Evolutionary conservation across 176 grass and related monocot genomes (phyloP).

Genomic region (Aegilops speltoides): DNA sequence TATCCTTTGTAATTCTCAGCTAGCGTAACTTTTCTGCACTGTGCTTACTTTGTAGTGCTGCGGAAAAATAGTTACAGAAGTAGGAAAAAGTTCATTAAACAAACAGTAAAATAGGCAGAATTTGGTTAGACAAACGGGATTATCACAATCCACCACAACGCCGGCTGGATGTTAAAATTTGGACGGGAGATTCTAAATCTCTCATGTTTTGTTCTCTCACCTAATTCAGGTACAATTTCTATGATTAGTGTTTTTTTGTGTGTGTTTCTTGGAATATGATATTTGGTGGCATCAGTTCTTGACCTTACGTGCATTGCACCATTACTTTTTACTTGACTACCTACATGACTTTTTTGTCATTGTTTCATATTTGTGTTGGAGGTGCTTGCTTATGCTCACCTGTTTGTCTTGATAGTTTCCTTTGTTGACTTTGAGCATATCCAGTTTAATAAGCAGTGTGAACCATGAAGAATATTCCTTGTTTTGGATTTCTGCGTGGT

Average conservation of each 20-base stretch:
- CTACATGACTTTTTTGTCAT: neutral
- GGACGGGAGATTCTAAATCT: too few species aligned
- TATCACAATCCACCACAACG: too few species aligned
- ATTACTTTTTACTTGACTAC: neutral
- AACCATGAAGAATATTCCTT: neutral
- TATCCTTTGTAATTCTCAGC: slow-evolving; percentile 25
- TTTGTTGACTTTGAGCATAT: neutral
- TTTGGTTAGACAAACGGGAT: neutral
- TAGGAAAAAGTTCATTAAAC: neutral
- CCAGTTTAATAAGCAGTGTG: slow-evolving; percentile 6
- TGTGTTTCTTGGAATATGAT: too few species aligned
- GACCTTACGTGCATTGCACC: neutral
- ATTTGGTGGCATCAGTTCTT: too few species aligned
- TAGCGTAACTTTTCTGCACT: neutral
- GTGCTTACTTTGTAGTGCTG: neutral
- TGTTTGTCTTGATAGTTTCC: neutral
- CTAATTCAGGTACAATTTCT: too few species aligned
- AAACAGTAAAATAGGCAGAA: neutral
- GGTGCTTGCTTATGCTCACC: neutral
- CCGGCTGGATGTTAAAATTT: too few species aligned
- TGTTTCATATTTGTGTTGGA: neutral
- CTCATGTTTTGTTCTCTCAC: too few species aligned
- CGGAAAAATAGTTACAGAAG: neutral
- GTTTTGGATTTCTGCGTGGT: neutral
- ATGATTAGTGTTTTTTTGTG: too few species aligned